phyloP scores from a whole-genome alignment of 1,284 basidiomycete genomes.

The Malassezia furfur region DNA sequence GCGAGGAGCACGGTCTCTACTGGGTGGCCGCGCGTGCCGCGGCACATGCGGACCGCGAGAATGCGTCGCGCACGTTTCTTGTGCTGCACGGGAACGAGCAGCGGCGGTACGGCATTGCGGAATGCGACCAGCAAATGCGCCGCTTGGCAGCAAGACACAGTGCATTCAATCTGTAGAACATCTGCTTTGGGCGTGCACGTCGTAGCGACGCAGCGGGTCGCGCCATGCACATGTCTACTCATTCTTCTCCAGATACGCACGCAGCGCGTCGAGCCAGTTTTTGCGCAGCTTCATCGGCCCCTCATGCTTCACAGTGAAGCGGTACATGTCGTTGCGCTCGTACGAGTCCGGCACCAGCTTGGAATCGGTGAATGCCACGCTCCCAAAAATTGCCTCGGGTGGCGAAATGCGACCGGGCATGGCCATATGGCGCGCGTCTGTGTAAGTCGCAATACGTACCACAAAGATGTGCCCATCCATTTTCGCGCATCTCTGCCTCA shows the following conservation, averaged over 20 bases:
- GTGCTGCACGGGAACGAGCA: conserved; percentile 9
- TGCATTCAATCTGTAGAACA: conserved; percentile 5
- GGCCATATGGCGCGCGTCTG: conserved; percentile 31
- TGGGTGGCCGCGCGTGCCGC: conserved; percentile 13
- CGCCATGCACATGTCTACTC: background rate
- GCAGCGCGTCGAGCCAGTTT: conserved; percentile 19
- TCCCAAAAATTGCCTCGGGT: conserved; percentile 40
- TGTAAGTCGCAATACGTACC: conserved; percentile 14
- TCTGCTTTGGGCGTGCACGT: too few species aligned
- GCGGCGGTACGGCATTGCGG: conserved; percentile 10
- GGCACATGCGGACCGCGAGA: background rate
- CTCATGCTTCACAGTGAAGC: conserved; percentile 33
- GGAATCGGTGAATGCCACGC: conserved; percentile 37
- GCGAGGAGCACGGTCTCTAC: conserved; percentile 4
- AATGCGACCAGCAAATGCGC: conserved; percentile 16
- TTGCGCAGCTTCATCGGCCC: conserved; percentile 35
- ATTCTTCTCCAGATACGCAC: conserved; percentile 1
- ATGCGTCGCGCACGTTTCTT: conserved; percentile 2
- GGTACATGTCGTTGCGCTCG: conserved; percentile 37
- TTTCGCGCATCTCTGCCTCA: conserved; percentile 32
- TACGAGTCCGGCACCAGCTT: conserved; percentile 30
- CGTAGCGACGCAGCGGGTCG: too few species aligned
- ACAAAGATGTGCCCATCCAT: conserved; percentile 41
- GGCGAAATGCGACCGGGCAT: conserved; percentile 40
- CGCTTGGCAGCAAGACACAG: conserved; percentile 10